These are phyloP conservation scores for Corchorus olitorius DNA, from an alignment of 345 rosid species.

Conservation along the genomic window DNA sequence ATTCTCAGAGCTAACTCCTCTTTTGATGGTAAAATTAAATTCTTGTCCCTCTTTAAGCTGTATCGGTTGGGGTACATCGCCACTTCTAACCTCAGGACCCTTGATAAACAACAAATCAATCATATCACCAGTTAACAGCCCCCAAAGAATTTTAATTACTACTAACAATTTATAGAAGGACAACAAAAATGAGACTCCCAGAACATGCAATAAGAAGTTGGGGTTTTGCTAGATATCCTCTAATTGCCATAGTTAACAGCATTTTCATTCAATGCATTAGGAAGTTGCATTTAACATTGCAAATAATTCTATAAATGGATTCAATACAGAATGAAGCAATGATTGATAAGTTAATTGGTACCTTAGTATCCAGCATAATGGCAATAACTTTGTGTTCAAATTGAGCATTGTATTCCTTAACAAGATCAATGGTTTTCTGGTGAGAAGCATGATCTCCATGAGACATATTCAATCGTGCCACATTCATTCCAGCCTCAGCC, in stretches of 20 bases:
- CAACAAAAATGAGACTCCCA: neutral
- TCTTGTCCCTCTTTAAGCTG: conserved; percentile 77
- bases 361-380: conserved; percentile 97
- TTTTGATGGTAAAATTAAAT: conserved; percentile 80
- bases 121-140: neutral
- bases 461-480: conserved; percentile 94
- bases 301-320: neutral
- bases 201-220: neutral
- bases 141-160: neutral
- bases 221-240: neutral
- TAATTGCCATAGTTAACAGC: neutral
- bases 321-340: neutral
- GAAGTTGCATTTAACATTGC: neutral
- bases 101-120: conserved; percentile 17
- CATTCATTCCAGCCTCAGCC: conserved; percentile 91
- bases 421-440: conserved; percentile 80
- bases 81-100: conserved; percentile 99
- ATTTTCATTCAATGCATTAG: neutral
- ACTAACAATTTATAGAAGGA: neutral
- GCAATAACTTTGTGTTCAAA: conserved; percentile 80
- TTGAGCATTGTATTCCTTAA: conserved; percentile 87
- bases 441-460: conserved; percentile 97
- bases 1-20: conserved; percentile 75
- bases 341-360: conserved; percentile 20
- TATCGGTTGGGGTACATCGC: conserved; percentile 90